These are phyloP conservation scores for Lithohypha guttulata DNA, from an alignment of 2,329 filamentous ascomycete species.

Conservation along the genomic window DNA sequence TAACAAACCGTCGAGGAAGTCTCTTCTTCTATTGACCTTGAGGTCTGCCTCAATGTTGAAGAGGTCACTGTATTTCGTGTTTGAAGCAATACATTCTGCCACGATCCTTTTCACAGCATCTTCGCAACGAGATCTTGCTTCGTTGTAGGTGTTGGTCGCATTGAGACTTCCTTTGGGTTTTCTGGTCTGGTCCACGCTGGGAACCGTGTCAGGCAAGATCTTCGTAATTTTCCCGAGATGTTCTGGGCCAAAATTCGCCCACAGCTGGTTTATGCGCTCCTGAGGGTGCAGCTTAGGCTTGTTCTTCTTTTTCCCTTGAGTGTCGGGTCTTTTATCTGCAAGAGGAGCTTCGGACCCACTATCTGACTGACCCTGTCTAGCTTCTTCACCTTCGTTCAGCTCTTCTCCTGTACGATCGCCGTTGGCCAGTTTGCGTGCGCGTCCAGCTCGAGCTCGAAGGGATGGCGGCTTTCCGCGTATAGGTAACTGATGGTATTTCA, in stretches of 20 bases:
- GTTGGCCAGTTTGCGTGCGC: too few relatives aligned
- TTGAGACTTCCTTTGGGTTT: conserved; percentile 47
- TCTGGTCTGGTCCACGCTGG: conserved; percentile 50
- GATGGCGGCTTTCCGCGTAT: too few relatives aligned
- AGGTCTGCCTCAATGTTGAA: conserved; percentile 75
- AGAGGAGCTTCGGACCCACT: too few relatives aligned
- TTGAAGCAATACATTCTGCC: conserved; percentile 59
- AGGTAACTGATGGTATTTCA: too few relatives aligned
- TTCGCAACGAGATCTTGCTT: conserved; percentile 58
- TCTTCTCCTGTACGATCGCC: too few relatives aligned
- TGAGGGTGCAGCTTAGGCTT: conserved; percentile 51
- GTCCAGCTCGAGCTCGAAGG: too few relatives aligned
- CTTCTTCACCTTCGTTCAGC: too few relatives aligned
- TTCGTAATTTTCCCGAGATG: conserved; percentile 62
- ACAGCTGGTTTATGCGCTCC: conserved; percentile 59
- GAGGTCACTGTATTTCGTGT: conserved; percentile 77
- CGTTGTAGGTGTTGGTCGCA: conserved; percentile 58
- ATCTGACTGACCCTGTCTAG: too few relatives aligned
- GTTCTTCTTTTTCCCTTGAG: conserved; percentile 21
- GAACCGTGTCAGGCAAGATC: conserved; percentile 49
- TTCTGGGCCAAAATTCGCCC: conserved; percentile 60
- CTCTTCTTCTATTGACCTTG: conserved; percentile 41
- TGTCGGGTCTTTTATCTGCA: too few relatives aligned
- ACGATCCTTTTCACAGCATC: conserved; percentile 49
- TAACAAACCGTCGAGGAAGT: conserved; percentile 43